Percentiles rank a stretch among this genome's conserved stretches.
phyloP scores from a whole-genome alignment of 2,329 filamentous ascomycete genomes.

The Fusarium compactum region DNA sequence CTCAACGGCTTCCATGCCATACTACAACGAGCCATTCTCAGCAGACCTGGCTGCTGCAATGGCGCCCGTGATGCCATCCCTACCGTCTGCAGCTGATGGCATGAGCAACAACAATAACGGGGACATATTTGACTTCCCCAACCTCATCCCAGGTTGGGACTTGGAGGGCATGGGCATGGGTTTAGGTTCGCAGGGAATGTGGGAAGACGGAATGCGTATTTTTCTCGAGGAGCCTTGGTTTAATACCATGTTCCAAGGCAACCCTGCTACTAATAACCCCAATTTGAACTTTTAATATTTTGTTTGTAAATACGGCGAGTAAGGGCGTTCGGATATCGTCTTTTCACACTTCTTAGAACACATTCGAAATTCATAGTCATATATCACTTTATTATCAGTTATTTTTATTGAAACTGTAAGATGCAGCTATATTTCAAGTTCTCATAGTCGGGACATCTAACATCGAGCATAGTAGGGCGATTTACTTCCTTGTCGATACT shows the following conservation, averaged over 20 bases:
- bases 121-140: slow-evolving; percentile 37
- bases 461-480: neutral
- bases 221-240: slow-evolving; percentile 58
- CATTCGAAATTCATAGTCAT: neutral
- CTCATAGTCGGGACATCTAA: neutral
- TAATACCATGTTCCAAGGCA: slow-evolving; percentile 52
- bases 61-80: slow-evolving; percentile 42
- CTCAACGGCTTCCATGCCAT: slow-evolving; percentile 19
- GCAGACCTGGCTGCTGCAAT: slow-evolving; percentile 46
- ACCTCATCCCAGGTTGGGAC: slow-evolving; percentile 47
- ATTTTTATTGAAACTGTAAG: neutral
- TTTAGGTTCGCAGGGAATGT: slow-evolving; percentile 44
- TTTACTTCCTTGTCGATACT: neutral
- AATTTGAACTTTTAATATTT: slow-evolving; percentile 51
- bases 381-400: neutral
- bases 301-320: neutral
- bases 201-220: slow-evolving; percentile 53
- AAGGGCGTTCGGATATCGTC: neutral
- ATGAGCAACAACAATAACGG: slow-evolving; percentile 26
- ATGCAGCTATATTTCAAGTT: neutral
- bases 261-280: slow-evolving; percentile 50
- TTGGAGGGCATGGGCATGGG: slow-evolving; percentile 49
- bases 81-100: slow-evolving; percentile 19
- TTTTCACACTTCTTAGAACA: neutral
- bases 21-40: slow-evolving; percentile 29